Evolutionary conservation across 352 stramenopile species (phyloP).

Genomic region (Pythium vanterpoolii): DNA sequence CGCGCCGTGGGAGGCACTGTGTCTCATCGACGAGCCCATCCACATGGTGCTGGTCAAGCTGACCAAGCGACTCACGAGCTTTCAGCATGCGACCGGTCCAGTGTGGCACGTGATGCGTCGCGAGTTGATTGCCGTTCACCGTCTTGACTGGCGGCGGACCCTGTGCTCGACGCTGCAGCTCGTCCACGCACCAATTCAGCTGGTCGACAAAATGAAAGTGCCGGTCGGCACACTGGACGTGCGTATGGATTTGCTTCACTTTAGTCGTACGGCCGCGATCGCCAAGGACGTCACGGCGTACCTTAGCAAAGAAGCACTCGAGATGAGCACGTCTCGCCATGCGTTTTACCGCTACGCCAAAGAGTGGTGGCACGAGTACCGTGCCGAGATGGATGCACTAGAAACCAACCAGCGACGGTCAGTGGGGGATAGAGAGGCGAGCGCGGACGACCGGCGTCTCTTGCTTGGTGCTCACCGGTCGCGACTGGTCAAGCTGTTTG

Average conservation of each 20-base stretch:
- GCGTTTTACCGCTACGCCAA: conserved; percentile 83
- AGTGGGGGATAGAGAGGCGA: neutral
- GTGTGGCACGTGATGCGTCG: conserved; percentile 43
- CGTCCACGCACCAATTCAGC: conserved; percentile 63
- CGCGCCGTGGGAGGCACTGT: conserved; percentile 63
- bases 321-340: conserved; percentile 48
- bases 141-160: conserved; percentile 74
- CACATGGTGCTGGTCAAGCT: conserved; percentile 64
- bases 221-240: conserved; percentile 65
- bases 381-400: conserved; percentile 28
- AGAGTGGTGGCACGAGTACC: conserved; percentile 83
- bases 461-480: conserved; percentile 4
- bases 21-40: conserved; percentile 56
- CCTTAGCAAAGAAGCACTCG: conserved; percentile 55
- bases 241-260: conserved; percentile 61
- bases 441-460: neutral
- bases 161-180: conserved; percentile 68
- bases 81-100: conserved; percentile 13
- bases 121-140: conserved; percentile 65
- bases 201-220: conserved; percentile 67
- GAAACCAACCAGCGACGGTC: conserved; percentile 7
- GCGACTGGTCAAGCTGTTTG: conserved; percentile 79
- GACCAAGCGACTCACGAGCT: conserved; percentile 41
- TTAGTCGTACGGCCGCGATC: conserved; percentile 40
- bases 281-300: conserved; percentile 39